Evolutionary conservation across 768 basidiomycete genomes (phyloP), one percentile per base, ranked within the genome.

Genomic region (Boletus rubescentipes): DNA sequence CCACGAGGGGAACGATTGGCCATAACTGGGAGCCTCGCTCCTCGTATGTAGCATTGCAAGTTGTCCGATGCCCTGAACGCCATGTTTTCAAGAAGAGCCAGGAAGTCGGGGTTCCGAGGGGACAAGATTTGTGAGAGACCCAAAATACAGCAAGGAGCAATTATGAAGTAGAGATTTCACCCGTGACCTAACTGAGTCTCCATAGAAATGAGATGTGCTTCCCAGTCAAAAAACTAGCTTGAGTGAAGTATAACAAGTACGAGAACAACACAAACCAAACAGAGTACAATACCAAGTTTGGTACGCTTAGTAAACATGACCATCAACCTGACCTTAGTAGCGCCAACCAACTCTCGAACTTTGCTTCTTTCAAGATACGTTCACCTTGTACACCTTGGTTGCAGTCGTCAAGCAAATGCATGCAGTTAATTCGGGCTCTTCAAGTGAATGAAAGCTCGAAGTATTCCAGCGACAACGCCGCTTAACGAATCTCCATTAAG

Each of bases 21-120:
- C 72, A 82, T 76, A 18, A 29, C 54, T 4, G 84, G 83, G 16
- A 85, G 76, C 18, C 50, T 70, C 21, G 77, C 77, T 58, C 73
- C 73, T 20, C 71, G 78, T 8, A 84, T 63, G 55, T 82, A 83
- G 59, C 69, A 66, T 45, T 72, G 72, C 36, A 84, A 67, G 59
- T 79, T 75, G 59, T 75, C 68, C 16, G 74, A 73, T 46, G 69
- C 77, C 57, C 73, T 70, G 48, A 43, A 51, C 10, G 64, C 49
- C 69, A 70, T 70, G 53, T 30, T 37, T 37, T 35, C 38, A 18
- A 41, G 51, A 43, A n/a, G 11, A 16, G 40, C 16, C 35, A 43
- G 42, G 32, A 38, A 43, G 49, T 16, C 21, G n/a, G 9, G 10
- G 21, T 43, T 36, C 30, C 15, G 21, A 20, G 43, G 44, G 49